Base-by-base conservation (phyloP, 2,329 filamentous ascomycete genomes). In the Ophiobolus disseminans region DNA sequence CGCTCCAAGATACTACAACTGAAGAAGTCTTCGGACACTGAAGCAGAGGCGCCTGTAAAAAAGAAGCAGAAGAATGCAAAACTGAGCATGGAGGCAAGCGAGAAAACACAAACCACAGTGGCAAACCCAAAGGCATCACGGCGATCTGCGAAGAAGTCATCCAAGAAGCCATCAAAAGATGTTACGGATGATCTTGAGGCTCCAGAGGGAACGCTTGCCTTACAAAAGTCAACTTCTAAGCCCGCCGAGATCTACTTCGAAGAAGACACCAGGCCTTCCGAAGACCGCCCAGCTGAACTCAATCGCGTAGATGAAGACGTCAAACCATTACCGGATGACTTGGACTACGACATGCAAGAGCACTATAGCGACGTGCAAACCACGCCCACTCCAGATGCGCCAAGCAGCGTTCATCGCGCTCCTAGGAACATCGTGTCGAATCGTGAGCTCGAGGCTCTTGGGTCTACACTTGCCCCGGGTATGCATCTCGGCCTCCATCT, bases 401-500 rank as follows among this genome's bases (percentile, higher is more conserved):
- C 8, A 8, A 28, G 16, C 4, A 7, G 9, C 4, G n/a, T 14
- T 23, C 14, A 19, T 2, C 41, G 32, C 25, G 10, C n/a, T 7
- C 30, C 21, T 13, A 16, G 16, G 16, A 28, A 31, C 14, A 28
- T 14, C 4, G 32, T 44, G 3, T 44, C 41, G 9, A 28, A 28
- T n/a, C 32, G 30, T 11, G 41, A 44, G 22, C 22, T 44, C 32
- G 8, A 10, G 6, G 22, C 41, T 8, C 16, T 44, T 14, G 21
- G n/a, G 7, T 44, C 41, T 17, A 44, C 22, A 4, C 14, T 44
- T 5, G 31, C 23, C 23, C 41, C 41, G 8, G 19, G 22, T 16
- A 44, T 44, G 41, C 34, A 44, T 28, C 16, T 44, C 13, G 25
- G 22, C 6, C 21, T 40, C 2, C 38, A 43, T n/a, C 13, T 13